phyloP scores from a whole-genome alignment of 495 filamentous ascomycete genomes.

The Xanthoparmelia taractica region DNA sequence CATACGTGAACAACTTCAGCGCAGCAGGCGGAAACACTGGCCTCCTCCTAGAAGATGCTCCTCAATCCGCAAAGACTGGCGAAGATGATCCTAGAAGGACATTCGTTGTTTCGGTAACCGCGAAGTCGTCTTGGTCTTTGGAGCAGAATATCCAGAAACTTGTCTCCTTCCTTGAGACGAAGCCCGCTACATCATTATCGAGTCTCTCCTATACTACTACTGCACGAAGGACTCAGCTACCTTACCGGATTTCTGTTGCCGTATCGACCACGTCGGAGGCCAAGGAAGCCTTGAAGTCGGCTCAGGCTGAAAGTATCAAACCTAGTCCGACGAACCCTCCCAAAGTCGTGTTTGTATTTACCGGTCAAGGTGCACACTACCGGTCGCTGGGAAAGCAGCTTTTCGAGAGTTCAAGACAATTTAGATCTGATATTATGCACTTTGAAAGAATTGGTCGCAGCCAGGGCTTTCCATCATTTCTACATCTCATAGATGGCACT shows the following conservation, averaged over 20 bases:
- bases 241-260: conserved; percentile 39
- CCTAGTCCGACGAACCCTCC: conserved; percentile 24
- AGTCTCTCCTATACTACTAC: conserved; percentile 64
- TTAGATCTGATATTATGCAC: conserved; percentile 39
- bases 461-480: conserved; percentile 61
- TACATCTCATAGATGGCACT: conserved; percentile 50
- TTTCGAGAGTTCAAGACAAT: conserved; percentile 25
- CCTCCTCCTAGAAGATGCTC: conserved; percentile 48
- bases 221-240: conserved; percentile 59
- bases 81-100: conserved; percentile 47
- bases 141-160: conserved; percentile 29
- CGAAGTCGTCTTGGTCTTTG: conserved; percentile 28
- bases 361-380: conserved; percentile 62
- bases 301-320: conserved; percentile 20
- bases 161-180: not conserved
- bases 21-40: conserved; percentile 50
- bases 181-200: conserved; percentile 44
- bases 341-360: conserved; percentile 57
- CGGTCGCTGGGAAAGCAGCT: conserved; percentile 27
- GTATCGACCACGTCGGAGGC: not conserved
- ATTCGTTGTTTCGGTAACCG: conserved; percentile 30
- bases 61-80: conserved; percentile 6
- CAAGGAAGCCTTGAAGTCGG: conserved; percentile 9
- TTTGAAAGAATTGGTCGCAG: conserved; percentile 51
- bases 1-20: conserved; percentile 63